Conservation (phyloP, 257 asterid species). For the Plantago major region DNA sequence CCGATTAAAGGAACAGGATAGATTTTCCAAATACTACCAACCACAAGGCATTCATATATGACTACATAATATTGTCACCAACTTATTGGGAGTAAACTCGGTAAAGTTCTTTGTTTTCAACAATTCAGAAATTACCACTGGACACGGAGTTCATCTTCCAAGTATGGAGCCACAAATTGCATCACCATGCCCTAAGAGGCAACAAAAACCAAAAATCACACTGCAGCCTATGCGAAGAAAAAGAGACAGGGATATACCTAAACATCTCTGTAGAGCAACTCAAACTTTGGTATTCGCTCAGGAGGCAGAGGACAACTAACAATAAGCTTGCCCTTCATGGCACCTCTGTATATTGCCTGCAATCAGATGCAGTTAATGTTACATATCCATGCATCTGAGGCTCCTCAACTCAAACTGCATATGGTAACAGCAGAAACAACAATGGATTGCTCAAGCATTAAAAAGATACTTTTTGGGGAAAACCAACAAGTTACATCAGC, state of each 20-base stretch:
- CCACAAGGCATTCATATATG: too few relatives aligned
- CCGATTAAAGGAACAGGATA: too few relatives aligned
- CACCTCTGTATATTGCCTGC: slow-evolving; percentile 92
- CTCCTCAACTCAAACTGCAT: background rate
- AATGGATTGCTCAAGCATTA: slow-evolving; percentile 4
- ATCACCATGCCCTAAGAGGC: background rate
- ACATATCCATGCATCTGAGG: background rate
- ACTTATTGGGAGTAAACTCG: too few relatives aligned
- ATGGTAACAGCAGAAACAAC: slow-evolving; percentile 11
- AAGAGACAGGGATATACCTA: slow-evolving; percentile 26
- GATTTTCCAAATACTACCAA: too few relatives aligned
- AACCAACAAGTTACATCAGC: slow-evolving; percentile 1
- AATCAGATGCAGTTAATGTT: slow-evolving; percentile 12
- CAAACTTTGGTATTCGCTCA: slow-evolving; percentile 75
- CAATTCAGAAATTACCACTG: too few relatives aligned
- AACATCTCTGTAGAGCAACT: slow-evolving; percentile 76
- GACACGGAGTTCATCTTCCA: too few relatives aligned
- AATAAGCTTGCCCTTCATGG: slow-evolving; percentile 92
- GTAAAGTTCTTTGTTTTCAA: too few relatives aligned
- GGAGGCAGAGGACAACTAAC: slow-evolving; percentile 86
- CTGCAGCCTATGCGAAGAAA: background rate
- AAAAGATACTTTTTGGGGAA: slow-evolving; percentile 1
- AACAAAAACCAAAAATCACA: slow-evolving; percentile 1
- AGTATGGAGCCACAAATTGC: background rate
- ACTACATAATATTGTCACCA: too few relatives aligned